Base-by-base conservation (phyloP, 768 basidiomycete genomes). In the Psilocybe azurescens region DNA sequence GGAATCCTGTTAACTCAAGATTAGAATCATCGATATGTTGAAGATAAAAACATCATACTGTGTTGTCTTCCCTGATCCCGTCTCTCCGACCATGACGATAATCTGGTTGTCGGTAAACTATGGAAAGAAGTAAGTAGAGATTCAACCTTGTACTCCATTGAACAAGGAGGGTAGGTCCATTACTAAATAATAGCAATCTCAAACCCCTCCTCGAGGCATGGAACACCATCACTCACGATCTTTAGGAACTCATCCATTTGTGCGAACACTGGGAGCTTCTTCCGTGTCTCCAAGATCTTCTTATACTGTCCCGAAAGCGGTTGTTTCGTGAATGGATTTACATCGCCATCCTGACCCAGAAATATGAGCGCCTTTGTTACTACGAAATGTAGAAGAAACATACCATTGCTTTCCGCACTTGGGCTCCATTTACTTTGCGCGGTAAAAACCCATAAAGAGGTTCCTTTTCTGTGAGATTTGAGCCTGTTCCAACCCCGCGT, bases 21-120 rank as follows among this genome's bases (percentile, higher is more conserved):
- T 64, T 62, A 72, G 16, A 20, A 48, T 33, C 28, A 14, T 24
- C 11, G 48, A 36, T 30, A 36, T 9, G 29, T 2, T 16, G 2
- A 49, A 29, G 49, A 39, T 53, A 9, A 49, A 49, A 39, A 57
- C 38, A 29, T 54, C 51, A 33, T 52, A 56, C 33, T 68, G 97
- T 58, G 97, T 99, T 0, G 96, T 97, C 79, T 99, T 99, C 63
- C 97, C 97, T 38, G 95, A 97, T 14, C 97, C 97, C 0, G 97
- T 99, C 77, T 99, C 97, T 46, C 96, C 97, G 3, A 99, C 84
- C n/a, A 99, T 85, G 38, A 99, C 87, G 2, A 89, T 91, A 13
- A 94, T 89, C 73, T 95, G 91, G 80, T 93, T 90, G 66, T 87
- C 83, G 33, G 75, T 75, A 61, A 97, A 79, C 92, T 73, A 94